phyloP scores from a whole-genome alignment of 768 basidiomycete species.

The Amanita subjunquillea region DNA sequence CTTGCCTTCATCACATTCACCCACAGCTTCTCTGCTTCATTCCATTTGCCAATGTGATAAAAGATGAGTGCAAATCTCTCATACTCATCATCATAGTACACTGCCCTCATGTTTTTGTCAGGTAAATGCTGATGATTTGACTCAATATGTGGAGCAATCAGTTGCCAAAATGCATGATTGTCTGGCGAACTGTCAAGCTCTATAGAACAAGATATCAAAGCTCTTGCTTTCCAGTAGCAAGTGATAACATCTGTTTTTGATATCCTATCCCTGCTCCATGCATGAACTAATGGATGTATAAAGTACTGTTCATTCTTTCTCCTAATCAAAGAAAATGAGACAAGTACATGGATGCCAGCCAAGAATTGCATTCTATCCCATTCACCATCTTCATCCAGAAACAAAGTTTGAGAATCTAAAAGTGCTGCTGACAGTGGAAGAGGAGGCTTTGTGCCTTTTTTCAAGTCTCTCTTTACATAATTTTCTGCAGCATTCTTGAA shows the following conservation, averaged over 20 bases:
- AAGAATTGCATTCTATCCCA: constrained; percentile 10
- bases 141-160: constrained; percentile 6
- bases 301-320: not conserved
- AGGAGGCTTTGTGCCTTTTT: not conserved
- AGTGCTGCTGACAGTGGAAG: not conserved
- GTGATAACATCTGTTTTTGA: not conserved
- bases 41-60: no score
- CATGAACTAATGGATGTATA: constrained; percentile 9
- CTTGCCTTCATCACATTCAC: no score
- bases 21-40: no score
- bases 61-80: no score
- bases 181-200: not conserved
- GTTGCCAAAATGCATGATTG: not conserved
- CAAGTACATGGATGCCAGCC: constrained; percentile 9
- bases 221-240: not conserved
- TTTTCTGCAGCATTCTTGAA: constrained; percentile 1
- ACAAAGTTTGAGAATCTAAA: not conserved
- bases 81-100: not conserved
- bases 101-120: not conserved
- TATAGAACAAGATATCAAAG: constrained; percentile 1
- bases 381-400: not conserved
- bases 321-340: constrained; percentile 10
- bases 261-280: constrained; percentile 1
- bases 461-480: not conserved
- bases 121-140: not conserved